Percentiles rank a stretch among this genome's conserved stretches.
phyloP scores from a whole-genome alignment of 1,139 yeast species.

The Suhomyces taliae region DNA sequence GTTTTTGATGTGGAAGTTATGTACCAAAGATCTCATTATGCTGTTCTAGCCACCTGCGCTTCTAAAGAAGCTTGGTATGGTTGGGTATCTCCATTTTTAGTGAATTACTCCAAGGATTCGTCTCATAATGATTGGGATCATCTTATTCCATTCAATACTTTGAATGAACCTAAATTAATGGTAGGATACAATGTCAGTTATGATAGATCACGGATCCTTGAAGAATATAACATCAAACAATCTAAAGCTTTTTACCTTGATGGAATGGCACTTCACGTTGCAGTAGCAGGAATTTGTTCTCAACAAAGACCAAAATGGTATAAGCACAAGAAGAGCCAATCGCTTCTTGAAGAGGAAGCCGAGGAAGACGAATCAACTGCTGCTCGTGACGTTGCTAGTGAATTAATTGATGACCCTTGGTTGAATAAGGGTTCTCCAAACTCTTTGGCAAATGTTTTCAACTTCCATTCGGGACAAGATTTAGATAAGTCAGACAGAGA shows the following conservation, averaged over 20 bases:
- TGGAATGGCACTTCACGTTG: conserved; percentile 91
- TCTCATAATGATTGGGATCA: conserved; percentile 51
- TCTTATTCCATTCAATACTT: conserved; percentile 69
- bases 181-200: conserved; percentile 91
- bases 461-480: conserved; percentile 72
- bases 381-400: conserved; percentile 19
- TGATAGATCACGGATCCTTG: conserved; percentile 82
- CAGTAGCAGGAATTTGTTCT: conserved; percentile 90
- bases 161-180: conserved; percentile 52
- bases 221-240: conserved; percentile 71
- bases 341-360: conserved; percentile 16
- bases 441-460: conserved; percentile 78
- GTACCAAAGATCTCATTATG: conserved; percentile 70
- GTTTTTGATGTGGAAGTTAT: conserved; percentile 91
- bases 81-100: conserved; percentile 88
- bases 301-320: conserved; percentile 83
- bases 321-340: conserved; percentile 50
- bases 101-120: conserved; percentile 40
- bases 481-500: conserved; percentile 70
- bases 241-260: conserved; percentile 81
- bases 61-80: conserved; percentile 85
- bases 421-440: conserved; percentile 72
- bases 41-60: conserved; percentile 82
- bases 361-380: conserved; percentile 2
- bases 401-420: conserved; percentile 69